Evolutionary conservation across 2,329 filamentous ascomycete genomes (phyloP).

Genomic region (Cordyceps farinosa): DNA sequence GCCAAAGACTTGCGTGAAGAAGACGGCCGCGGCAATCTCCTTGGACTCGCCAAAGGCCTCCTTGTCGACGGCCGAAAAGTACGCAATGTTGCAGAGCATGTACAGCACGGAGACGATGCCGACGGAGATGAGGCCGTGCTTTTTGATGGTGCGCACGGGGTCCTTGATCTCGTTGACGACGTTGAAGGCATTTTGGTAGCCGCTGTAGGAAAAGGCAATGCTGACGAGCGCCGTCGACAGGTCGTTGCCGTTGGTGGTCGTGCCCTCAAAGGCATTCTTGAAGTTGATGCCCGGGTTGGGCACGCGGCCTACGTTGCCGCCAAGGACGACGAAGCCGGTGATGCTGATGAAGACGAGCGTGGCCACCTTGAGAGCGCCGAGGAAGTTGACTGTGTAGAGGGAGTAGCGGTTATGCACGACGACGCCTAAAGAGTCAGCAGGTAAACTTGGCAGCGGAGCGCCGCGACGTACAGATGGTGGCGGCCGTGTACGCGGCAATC

Average conservation of each 20-base stretch:
- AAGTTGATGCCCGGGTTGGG: constrained; percentile 36
- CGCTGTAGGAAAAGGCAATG: constrained; percentile 56
- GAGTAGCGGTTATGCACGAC: constrained; percentile 56
- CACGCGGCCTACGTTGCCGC: constrained; percentile 31
- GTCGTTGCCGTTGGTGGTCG: constrained; percentile 34
- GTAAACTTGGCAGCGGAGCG: background rate
- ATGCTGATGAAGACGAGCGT: constrained; percentile 61
- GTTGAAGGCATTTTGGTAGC: constrained; percentile 59
- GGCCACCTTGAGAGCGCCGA: constrained; percentile 57
- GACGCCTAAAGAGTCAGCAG: constrained; percentile 29
- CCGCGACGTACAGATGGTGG: constrained; percentile 46
- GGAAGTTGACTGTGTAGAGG: constrained; percentile 51
- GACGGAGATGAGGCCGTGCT: constrained; percentile 47
- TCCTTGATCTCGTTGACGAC: constrained; percentile 61
- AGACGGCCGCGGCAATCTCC: constrained; percentile 53
- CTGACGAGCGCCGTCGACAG: constrained; percentile 50
- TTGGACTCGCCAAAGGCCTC: constrained; percentile 50
- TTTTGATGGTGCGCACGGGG: constrained; percentile 53
- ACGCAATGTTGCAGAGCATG: constrained; percentile 57
- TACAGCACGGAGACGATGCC: constrained; percentile 52
- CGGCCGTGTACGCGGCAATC: constrained; percentile 58
- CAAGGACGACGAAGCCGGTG: constrained; percentile 59
- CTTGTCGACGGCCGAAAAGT: constrained; percentile 55
- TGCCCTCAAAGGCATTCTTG: constrained; percentile 34
- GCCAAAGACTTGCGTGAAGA: constrained; percentile 59